Evolutionary conservation across 2,329 filamentous ascomycete species (phyloP).

Genomic region (Fusarium setosum): DNA sequence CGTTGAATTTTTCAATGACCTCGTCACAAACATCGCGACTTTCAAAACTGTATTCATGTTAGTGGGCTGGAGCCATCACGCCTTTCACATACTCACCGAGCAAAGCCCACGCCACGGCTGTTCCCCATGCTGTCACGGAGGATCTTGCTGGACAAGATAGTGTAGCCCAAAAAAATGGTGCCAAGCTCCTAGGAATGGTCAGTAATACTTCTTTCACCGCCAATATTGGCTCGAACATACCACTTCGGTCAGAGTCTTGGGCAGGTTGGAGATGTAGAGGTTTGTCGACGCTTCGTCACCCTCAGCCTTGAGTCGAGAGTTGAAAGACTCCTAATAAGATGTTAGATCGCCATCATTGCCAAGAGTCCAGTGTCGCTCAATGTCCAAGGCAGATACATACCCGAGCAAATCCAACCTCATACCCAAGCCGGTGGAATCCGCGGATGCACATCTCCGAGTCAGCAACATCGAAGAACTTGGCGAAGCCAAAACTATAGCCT

Average conservation of each 20-base stretch:
- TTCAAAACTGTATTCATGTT: slow-evolving; percentile 77
- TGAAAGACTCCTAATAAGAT: slow-evolving; percentile 87
- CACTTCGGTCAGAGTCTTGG: slow-evolving; percentile 90
- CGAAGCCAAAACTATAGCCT: slow-evolving; percentile 85
- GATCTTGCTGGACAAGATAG: slow-evolving; percentile 93
- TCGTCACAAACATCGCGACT: slow-evolving; percentile 89
- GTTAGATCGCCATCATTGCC: slow-evolving; percentile 3
- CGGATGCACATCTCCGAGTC: slow-evolving; percentile 97
- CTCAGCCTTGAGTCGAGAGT: slow-evolving; percentile 96
- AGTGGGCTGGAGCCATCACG: background rate
- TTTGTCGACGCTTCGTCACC: slow-evolving; percentile 92
- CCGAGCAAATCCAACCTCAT: slow-evolving; percentile 96
- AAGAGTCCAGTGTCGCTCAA: no score
- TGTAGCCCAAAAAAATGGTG: slow-evolving; percentile 81
- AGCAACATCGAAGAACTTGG: slow-evolving; percentile 89
- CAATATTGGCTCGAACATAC: slow-evolving; percentile 60
- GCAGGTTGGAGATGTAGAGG: slow-evolving; percentile 97
- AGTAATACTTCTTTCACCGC: background rate
- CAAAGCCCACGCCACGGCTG: slow-evolving; percentile 96
- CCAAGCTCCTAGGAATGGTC: slow-evolving; percentile 70
- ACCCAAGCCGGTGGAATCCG: slow-evolving; percentile 92
- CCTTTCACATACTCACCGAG: slow-evolving; percentile 72
- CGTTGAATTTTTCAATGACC: slow-evolving; percentile 88
- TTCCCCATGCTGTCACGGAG: slow-evolving; percentile 91
- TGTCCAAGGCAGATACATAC: slow-evolving; percentile 59